Base-by-base conservation (phyloP, 345 rosid genomes). In the Citrus trifoliata region DNA sequence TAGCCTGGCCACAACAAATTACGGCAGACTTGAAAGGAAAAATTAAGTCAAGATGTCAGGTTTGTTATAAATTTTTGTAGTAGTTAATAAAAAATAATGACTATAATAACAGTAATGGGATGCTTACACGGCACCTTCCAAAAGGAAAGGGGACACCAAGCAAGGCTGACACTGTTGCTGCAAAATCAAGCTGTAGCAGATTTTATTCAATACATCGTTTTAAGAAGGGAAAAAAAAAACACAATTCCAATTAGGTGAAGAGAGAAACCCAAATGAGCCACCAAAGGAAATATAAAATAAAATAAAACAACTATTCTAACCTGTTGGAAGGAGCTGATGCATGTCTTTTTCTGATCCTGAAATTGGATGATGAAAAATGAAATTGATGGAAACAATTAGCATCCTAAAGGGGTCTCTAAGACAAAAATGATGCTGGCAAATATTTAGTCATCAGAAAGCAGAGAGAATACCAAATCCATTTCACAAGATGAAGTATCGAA, bases 71-170 rank as follows among this genome's bases (percentile, higher is more conserved):
- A 18, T 27, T 48, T 56, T 14, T 51, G 4, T 46, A 40, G 68
- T 33, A 55, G 0, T 16, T 18, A 6, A 12, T 19, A 10, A 30
- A 30, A 66, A 56, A 62, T 28, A 48, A 74, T 63, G 53, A 72
- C 40, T 35, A 72, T 4, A 40, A 78, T 60, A 77, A 67, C 53
- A 79, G 71, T 70, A 76, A 87, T 14, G 82, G 84, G 82, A 86
- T 86, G 88, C 98, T 90, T 89, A 93, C 91, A 88, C 86, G 85
- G 90, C 90, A 95, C 98, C 98, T 95, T 95, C 99, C 98, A 83
- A 92, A 95, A 82, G 99, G 98, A 88, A 88, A 88, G 14, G 99
- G 95, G 72, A 95, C 84, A 77, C 97, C 99, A 75, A 93, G 90
- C 83, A 93, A 77, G 58, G 98, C 97, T 73, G 98, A 93, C 72